Conservation (phyloP, 192 early-diverging fungal species). For the Coemansia sp. region DNA sequence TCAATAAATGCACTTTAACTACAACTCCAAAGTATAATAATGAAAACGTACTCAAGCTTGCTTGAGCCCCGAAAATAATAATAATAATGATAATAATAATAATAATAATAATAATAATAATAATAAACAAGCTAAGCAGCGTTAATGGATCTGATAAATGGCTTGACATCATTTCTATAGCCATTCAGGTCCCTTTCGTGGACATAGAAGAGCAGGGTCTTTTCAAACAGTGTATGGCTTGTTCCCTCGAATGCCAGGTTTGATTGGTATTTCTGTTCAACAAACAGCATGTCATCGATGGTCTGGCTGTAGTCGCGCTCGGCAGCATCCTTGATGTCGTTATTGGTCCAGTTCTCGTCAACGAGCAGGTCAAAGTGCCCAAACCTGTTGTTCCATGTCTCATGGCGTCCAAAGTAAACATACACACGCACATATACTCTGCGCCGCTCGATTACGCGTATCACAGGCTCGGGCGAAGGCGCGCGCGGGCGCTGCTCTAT, state of each 20-base stretch:
- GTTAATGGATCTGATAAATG: constrained; percentile 3
- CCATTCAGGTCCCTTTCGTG: neutral
- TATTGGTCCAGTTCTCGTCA: neutral
- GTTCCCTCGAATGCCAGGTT: neutral
- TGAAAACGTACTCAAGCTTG: no score
- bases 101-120: no score
- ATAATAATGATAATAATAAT: no score
- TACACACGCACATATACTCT: neutral
- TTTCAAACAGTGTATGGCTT: neutral
- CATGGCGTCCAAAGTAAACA: neutral
- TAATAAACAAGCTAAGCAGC: neutral
- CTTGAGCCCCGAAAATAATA: no score
- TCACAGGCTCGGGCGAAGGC: neutral
- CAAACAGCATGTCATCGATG: neutral
- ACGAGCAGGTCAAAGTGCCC: constrained; percentile 2
- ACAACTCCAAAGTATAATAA: no score
- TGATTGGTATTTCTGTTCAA: neutral
- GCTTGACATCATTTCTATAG: neutral
- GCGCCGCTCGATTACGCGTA: constrained; percentile 1
- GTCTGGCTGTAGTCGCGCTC: neutral
- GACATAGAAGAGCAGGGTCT: constrained; percentile 5
- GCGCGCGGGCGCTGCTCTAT: neutral
- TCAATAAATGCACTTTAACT: no score
- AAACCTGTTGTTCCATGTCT: neutral
- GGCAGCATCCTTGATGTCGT: constrained; percentile 4